Conservation (phyloP, 1,139 yeast species). For the Kodamaea arcana region DNA sequence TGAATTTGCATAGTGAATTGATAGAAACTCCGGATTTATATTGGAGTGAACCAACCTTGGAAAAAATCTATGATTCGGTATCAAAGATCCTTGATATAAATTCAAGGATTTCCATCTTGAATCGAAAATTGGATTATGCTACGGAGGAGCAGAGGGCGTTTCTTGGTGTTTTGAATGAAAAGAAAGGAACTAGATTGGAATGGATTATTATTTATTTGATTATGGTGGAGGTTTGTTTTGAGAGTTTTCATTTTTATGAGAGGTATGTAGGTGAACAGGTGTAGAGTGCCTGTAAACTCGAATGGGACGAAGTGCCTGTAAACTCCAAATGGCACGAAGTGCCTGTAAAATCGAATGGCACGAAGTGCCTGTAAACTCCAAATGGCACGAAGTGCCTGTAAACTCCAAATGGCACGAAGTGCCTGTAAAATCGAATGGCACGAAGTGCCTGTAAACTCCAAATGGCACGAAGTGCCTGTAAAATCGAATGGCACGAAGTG, state of each 20-base stretch:
- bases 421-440: too few species aligned
- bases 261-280: too few species aligned
- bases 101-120: constrained; percentile 73
- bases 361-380: too few species aligned
- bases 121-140: constrained; percentile 82
- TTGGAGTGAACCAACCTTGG: constrained; percentile 88
- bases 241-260: constrained; percentile 51
- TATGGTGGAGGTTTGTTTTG: constrained; percentile 80
- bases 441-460: too few species aligned
- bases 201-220: constrained; percentile 84
- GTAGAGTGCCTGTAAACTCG: background rate
- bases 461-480: too few species aligned
- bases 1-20: constrained; percentile 81
- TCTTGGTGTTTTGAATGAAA: constrained; percentile 69
- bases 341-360: too few species aligned
- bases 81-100: constrained; percentile 70
- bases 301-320: background rate
- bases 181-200: constrained; percentile 72
- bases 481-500: too few species aligned
- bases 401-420: too few species aligned
- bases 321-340: too few species aligned
- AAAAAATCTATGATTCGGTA: constrained; percentile 64
- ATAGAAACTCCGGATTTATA: constrained; percentile 90
- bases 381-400: too few species aligned
- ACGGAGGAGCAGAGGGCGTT: constrained; percentile 83